A percentile compares a stretch with the other conserved stretches of the same genome.
These are phyloP conservation scores for Conoideocrella luteorostrata DNA, from an alignment of 2,329 filamentous ascomycete species.

Conservation along the genomic window DNA sequence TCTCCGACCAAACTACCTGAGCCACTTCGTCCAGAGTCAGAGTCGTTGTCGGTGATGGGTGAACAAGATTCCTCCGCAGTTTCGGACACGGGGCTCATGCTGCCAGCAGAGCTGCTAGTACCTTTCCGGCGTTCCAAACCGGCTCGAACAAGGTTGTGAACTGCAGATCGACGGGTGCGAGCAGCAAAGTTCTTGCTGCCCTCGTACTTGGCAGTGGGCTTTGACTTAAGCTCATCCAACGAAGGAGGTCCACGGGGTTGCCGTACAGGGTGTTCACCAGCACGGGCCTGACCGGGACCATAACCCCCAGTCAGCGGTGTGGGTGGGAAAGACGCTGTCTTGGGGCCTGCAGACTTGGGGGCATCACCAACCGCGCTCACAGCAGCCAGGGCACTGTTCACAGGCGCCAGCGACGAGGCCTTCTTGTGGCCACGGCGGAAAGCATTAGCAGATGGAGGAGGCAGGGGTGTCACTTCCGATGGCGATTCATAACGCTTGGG, in stretches of 20 bases:
- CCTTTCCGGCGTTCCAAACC: slow-evolving; percentile 79
- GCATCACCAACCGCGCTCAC: slow-evolving; percentile 33
- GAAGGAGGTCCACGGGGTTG: slow-evolving; percentile 90
- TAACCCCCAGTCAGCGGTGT: slow-evolving; percentile 81
- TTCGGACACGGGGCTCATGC: slow-evolving; percentile 87
- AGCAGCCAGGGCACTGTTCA: slow-evolving; percentile 43
- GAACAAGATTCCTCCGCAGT: slow-evolving; percentile 61
- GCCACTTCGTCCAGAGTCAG: slow-evolving; percentile 63
- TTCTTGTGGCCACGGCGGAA: slow-evolving; percentile 96
- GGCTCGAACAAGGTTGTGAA: slow-evolving; percentile 85
- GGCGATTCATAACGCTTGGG: slow-evolving; percentile 64
- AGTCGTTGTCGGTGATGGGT: slow-evolving; percentile 66
- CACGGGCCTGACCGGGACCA: slow-evolving; percentile 85
- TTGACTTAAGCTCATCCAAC: slow-evolving; percentile 81
- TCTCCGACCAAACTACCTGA: slow-evolving; percentile 78
- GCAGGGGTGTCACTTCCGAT: slow-evolving; percentile 62
- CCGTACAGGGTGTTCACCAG: slow-evolving; percentile 87
- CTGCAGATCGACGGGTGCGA: slow-evolving; percentile 83
- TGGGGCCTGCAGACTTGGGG: slow-evolving; percentile 61
- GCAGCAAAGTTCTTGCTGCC: slow-evolving; percentile 97
- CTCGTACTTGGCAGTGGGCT: slow-evolving; percentile 87
- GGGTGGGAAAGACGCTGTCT: slow-evolving; percentile 71
- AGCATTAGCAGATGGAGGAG: slow-evolving; percentile 81
- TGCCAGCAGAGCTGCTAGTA: slow-evolving; percentile 64
- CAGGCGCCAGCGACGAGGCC: slow-evolving; percentile 65